phyloP scores from a whole-genome alignment of 2,329 filamentous ascomycete genomes.

The Thielaviopsis populi region DNA sequence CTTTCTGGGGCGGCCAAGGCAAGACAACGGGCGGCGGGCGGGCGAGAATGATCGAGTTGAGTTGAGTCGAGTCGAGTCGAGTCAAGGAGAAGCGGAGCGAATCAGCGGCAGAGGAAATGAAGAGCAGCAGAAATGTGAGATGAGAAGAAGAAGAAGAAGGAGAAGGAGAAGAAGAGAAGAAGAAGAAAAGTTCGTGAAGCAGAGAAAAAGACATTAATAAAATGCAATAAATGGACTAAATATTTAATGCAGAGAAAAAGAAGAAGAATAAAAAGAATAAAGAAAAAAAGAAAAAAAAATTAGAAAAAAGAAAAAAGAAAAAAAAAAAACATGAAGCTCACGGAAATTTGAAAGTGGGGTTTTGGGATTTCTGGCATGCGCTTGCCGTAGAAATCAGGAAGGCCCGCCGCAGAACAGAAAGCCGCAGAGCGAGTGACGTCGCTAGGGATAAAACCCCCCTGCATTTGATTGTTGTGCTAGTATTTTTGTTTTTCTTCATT shows the following conservation, averaged over 20 bases:
- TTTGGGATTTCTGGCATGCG: slow-evolving; percentile 2
- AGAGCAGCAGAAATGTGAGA: background rate
- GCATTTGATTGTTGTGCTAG: background rate
- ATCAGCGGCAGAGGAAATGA: too few species aligned
- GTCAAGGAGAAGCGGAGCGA: background rate
- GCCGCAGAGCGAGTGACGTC: background rate
- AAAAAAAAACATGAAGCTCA: background rate
- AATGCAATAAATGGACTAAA: too few species aligned
- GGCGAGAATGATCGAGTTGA: too few species aligned
- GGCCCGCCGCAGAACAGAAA: background rate
- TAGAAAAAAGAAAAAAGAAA: background rate
- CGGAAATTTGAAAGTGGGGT: slow-evolving; percentile 1
- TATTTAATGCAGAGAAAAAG: background rate
- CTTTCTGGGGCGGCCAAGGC: too few species aligned
- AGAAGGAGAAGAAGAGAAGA: background rate
- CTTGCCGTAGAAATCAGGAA: slow-evolving; percentile 2
- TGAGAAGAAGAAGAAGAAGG: background rate
- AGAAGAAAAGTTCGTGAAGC: background rate
- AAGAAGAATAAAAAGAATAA: background rate
- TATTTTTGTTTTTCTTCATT: too few species aligned
- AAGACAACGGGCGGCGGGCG: too few species aligned
- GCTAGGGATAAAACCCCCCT: background rate
- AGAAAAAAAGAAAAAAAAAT: background rate
- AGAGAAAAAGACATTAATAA: background rate
- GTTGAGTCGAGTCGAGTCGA: background rate